Conservation (phyloP, 805 yeast genomes). For the Suhomyces sp. region DNA sequence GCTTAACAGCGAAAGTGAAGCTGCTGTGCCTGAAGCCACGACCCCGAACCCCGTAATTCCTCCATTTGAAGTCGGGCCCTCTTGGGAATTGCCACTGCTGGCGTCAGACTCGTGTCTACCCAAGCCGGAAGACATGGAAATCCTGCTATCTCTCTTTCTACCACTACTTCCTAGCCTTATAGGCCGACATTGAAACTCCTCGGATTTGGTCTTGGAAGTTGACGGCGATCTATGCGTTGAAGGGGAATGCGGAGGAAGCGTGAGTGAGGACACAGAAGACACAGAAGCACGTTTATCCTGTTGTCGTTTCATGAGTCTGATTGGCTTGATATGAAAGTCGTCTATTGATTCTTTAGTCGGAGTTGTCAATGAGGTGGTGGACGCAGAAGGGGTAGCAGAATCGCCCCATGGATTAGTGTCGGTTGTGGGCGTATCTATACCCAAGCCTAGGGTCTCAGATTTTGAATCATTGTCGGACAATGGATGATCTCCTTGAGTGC, state of each 20-base stretch:
- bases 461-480: not conserved
- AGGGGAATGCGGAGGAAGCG: constrained; percentile 4
- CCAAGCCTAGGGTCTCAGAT: constrained; percentile 4
- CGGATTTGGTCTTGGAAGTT: constrained; percentile 10
- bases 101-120: not conserved
- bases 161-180: constrained; percentile 25
- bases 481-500: not conserved
- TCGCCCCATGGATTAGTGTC: constrained; percentile 5
- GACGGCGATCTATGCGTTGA: constrained; percentile 2
- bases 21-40: not conserved
- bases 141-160: constrained; percentile 5
- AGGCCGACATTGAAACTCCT: constrained; percentile 39
- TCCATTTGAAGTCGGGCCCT: not conserved
- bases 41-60: not conserved
- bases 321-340: constrained; percentile 21
- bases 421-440: constrained; percentile 5
- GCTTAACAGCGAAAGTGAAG: not conserved
- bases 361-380: not conserved
- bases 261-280: constrained; percentile 6
- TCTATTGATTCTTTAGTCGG: constrained; percentile 5
- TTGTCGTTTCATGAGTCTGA: constrained; percentile 26
- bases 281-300: constrained; percentile 11
- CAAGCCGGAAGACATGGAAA: constrained; percentile 2
- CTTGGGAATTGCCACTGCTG: constrained; percentile 4
- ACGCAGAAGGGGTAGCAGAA: not conserved